Conservation (phyloP, 2,329 filamentous ascomycete species). For the Clarireedia paspali region DNA sequence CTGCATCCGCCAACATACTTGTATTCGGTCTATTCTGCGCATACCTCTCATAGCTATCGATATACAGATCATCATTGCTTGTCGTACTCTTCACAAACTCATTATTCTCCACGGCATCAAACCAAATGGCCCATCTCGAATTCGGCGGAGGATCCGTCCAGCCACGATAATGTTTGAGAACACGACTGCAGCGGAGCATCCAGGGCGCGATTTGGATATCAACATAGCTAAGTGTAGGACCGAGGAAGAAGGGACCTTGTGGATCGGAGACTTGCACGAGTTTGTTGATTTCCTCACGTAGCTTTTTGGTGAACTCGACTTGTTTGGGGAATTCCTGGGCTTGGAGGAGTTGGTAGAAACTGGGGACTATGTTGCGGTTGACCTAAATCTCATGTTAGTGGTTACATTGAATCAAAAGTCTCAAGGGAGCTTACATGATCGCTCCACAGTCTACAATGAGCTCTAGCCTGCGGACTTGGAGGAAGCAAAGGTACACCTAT, state of each 20-base stretch:
- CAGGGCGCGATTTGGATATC: slow-evolving; percentile 35
- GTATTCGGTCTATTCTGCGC: slow-evolving; percentile 54
- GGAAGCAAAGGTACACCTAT: slow-evolving; percentile 56
- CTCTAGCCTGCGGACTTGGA: slow-evolving; percentile 55
- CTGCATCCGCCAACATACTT: slow-evolving; percentile 48
- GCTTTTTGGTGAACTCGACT: slow-evolving; percentile 47
- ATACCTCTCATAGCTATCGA: slow-evolving; percentile 64
- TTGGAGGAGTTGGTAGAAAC: slow-evolving; percentile 68
- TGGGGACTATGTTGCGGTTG: slow-evolving; percentile 67
- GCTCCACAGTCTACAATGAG: slow-evolving; percentile 71
- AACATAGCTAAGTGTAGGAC: slow-evolving; percentile 30
- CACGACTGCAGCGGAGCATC: slow-evolving; percentile 32
- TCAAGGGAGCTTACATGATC: slow-evolving; percentile 54
- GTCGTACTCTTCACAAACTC: slow-evolving; percentile 33
- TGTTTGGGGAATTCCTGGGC: slow-evolving; percentile 53
- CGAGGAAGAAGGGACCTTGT: slow-evolving; percentile 30
- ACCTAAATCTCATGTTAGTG: slow-evolving; percentile 40
- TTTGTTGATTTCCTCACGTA: slow-evolving; percentile 56
- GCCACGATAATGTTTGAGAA: slow-evolving; percentile 33
- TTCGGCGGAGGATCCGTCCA: slow-evolving; percentile 31
- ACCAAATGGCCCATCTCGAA: slow-evolving; percentile 32
- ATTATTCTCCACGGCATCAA: slow-evolving; percentile 32
- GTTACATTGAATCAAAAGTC: no score
- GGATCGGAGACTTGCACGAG: slow-evolving; percentile 31
- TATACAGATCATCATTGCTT: slow-evolving; percentile 46